Conservation (phyloP, 2,329 filamentous ascomycete genomes). For the Diplodia mutila region DNA sequence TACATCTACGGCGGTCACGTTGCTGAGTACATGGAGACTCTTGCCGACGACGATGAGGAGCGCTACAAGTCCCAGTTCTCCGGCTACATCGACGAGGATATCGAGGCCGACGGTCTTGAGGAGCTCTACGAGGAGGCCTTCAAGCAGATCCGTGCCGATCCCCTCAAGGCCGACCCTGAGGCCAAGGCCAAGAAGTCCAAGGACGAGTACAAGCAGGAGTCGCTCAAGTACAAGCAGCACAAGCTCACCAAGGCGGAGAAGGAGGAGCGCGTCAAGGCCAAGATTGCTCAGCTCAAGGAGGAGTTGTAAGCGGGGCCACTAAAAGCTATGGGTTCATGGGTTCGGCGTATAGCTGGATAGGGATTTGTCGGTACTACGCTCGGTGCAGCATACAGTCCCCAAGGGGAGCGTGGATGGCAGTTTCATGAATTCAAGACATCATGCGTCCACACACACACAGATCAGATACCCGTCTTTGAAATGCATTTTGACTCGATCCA, state of each 20-base stretch:
- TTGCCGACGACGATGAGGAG: slow-evolving; percentile 99
- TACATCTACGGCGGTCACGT: slow-evolving; percentile 99
- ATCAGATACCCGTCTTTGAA: slow-evolving; percentile 27
- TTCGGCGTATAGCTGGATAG: slow-evolving; percentile 24
- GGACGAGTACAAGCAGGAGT: slow-evolving; percentile 95
- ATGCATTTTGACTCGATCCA: slow-evolving; percentile 18
- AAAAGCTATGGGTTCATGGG: slow-evolving; percentile 21
- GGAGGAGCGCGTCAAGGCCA: slow-evolving; percentile 80
- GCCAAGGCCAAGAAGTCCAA: slow-evolving; percentile 90
- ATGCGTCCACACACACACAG: slow-evolving; percentile 22
- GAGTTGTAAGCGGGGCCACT: slow-evolving; percentile 13
- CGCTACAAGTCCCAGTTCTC: slow-evolving; percentile 98
- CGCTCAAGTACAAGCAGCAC: slow-evolving; percentile 78
- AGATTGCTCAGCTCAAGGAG: slow-evolving; percentile 79
- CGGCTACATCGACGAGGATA: slow-evolving; percentile 95
- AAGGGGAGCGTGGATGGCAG: slow-evolving; percentile 25
- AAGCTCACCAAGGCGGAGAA: slow-evolving; percentile 87
- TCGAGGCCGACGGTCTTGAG: slow-evolving; percentile 96
- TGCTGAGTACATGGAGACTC: slow-evolving; percentile 99
- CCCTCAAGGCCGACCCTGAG: slow-evolving; percentile 85
- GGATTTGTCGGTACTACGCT: slow-evolving; percentile 23
- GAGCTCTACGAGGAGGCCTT: slow-evolving; percentile 95
- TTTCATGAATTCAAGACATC: slow-evolving; percentile 25
- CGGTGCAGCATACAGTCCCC: slow-evolving; percentile 22
- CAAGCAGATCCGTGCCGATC: slow-evolving; percentile 95